Evolutionary conservation across 352 stramenopile species (phyloP).

Genomic region (Globisporangium spiculum): DNA sequence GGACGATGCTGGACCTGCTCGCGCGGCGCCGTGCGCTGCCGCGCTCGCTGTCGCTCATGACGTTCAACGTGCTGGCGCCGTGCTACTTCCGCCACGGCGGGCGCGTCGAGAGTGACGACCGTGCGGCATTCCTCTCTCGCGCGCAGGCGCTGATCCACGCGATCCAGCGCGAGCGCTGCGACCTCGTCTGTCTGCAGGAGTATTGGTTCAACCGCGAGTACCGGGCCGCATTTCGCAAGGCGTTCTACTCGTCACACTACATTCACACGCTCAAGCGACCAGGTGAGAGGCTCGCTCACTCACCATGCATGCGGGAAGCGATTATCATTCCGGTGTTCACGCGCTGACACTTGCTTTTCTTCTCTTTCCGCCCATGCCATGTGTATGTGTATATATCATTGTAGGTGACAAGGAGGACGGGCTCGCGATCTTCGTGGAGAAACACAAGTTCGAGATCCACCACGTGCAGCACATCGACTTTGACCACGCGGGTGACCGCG

Average conservation of each 20-base stretch:
- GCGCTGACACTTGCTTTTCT: background rate
- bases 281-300: conserved; percentile 11
- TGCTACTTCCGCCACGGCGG: conserved; percentile 87
- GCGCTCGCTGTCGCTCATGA: conserved; percentile 75
- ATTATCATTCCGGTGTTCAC: background rate
- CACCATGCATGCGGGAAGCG: background rate
- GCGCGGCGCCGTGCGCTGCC: conserved; percentile 26
- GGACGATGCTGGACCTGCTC: conserved; percentile 25
- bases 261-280: conserved; percentile 75
- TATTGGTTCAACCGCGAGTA: conserved; percentile 85
- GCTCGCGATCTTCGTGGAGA: conserved; percentile 74
- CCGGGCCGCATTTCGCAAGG: conserved; percentile 56
- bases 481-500: conserved; percentile 71
- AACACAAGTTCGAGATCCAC: conserved; percentile 75
- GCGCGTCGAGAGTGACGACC: conserved; percentile 62
- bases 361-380: background rate
- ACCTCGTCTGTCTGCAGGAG: conserved; percentile 83
- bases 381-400: background rate
- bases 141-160: conserved; percentile 66
- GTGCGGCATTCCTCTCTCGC: conserved; percentile 57
- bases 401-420: conserved; percentile 74
- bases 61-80: conserved; percentile 84
- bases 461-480: conserved; percentile 75
- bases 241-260: conserved; percentile 63
- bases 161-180: conserved; percentile 70